These are phyloP conservation scores for Linnemannia zychae DNA, from an alignment of 192 early-diverging fungal species.

Conservation along the genomic window DNA sequence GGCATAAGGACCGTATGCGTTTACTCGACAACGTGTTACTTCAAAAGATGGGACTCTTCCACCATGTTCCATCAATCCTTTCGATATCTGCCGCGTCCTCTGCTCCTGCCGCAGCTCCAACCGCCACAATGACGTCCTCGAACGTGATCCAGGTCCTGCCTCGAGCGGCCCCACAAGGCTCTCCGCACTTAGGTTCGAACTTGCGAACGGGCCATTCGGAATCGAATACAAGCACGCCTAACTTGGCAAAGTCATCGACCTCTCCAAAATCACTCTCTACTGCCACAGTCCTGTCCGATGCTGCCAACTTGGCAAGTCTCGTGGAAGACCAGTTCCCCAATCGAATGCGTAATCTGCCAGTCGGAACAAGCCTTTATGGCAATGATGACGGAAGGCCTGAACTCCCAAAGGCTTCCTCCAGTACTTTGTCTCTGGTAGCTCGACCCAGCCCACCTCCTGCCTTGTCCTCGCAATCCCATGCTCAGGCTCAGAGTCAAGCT, in stretches of 20 bases:
- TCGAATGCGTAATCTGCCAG: constrained; percentile 21
- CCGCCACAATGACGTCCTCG: constrained; percentile 1
- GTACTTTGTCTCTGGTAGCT: constrained; percentile 16
- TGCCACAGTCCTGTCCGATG: constrained; percentile 16
- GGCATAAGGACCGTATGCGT: constrained; percentile 64
- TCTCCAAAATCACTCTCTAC: constrained; percentile 35
- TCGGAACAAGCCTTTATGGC: constrained; percentile 31
- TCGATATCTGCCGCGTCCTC: constrained; percentile 8
- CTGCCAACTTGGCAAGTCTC: constrained; percentile 34
- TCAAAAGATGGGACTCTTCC: constrained; percentile 75
- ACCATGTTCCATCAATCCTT: constrained; percentile 60
- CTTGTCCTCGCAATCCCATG: background rate
- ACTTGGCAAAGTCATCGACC: constrained; percentile 20
- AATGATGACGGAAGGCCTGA: constrained; percentile 36
- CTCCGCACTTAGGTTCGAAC: constrained; percentile 46
- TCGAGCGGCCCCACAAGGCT: constrained; percentile 23
- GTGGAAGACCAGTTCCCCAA: constrained; percentile 55
- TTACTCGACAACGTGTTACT: constrained; percentile 66
- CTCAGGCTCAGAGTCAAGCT: constrained; percentile 1
- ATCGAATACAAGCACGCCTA: constrained; percentile 13
- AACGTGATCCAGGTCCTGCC: constrained; percentile 14
- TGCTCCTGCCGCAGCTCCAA: constrained; percentile 5
- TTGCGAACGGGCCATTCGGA: constrained; percentile 24
- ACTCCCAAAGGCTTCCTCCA: constrained; percentile 16
- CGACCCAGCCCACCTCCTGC: constrained; percentile 25